Evolutionary conservation across 352 stramenopile species (phyloP).

Genomic region (Phytophthora podocarpi): DNA sequence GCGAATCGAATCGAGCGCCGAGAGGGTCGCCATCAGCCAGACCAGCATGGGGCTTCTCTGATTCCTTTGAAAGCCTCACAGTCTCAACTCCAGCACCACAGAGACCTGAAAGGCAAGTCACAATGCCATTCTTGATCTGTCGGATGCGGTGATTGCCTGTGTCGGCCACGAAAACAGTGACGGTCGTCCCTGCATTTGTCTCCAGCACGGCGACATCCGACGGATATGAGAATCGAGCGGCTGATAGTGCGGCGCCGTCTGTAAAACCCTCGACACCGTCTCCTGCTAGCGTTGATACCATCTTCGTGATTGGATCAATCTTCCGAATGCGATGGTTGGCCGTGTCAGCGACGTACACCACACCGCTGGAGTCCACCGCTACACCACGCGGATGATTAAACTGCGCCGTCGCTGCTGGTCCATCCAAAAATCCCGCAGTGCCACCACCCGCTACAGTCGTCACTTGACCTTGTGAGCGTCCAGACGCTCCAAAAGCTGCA

Average conservation of each 20-base stretch:
- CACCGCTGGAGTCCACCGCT: slow-evolving; percentile 89
- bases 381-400: slow-evolving; percentile 93
- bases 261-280: slow-evolving; percentile 50
- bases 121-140: slow-evolving; percentile 61
- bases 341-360: slow-evolving; percentile 96
- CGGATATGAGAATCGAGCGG: slow-evolving; percentile 69
- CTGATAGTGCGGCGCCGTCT: slow-evolving; percentile 45
- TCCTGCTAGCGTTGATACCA: slow-evolving; percentile 62
- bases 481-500: slow-evolving; percentile 26
- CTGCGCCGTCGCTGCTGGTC: slow-evolving; percentile 51
- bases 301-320: slow-evolving; percentile 58
- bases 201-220: slow-evolving; percentile 73
- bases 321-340: slow-evolving; percentile 93
- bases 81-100: slow-evolving; percentile 82
- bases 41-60: slow-evolving; percentile 79
- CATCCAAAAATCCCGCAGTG: slow-evolving; percentile 80
- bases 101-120: slow-evolving; percentile 90
- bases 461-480: slow-evolving; percentile 89
- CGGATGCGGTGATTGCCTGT: slow-evolving; percentile 87
- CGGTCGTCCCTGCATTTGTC: slow-evolving; percentile 25
- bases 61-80: slow-evolving; percentile 30
- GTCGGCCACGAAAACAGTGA: slow-evolving; percentile 76
- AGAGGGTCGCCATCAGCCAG: slow-evolving; percentile 85
- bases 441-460: slow-evolving; percentile 91
- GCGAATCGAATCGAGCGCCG: slow-evolving; percentile 91